Conservation (phyloP, 352 stramenopile species). For the Phytophthora cryptogea region DNA sequence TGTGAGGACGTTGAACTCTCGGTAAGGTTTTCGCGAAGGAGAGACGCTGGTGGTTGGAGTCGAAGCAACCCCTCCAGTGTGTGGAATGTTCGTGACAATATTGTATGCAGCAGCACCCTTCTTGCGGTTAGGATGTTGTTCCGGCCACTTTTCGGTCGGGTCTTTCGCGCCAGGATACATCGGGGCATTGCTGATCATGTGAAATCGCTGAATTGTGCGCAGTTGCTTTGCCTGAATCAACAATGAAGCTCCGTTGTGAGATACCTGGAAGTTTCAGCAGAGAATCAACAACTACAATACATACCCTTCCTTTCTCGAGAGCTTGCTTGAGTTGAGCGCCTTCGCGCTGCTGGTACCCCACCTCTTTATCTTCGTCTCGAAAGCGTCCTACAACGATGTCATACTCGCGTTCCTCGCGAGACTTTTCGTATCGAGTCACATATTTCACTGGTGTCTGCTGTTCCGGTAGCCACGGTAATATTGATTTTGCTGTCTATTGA, state of each 20-base stretch:
- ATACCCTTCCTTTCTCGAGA: constrained; percentile 50
- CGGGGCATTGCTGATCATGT: constrained; percentile 68
- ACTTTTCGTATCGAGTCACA: constrained; percentile 75
- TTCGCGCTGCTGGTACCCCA: constrained; percentile 37
- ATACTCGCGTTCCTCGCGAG: constrained; percentile 70
- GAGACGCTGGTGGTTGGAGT: constrained; percentile 13
- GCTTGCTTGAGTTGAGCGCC: constrained; percentile 34
- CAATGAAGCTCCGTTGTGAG: background rate
- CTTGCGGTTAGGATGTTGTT: constrained; percentile 38
- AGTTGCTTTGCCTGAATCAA: constrained; percentile 57
- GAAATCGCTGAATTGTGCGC: constrained; percentile 60
- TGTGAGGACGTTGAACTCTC: constrained; percentile 77
- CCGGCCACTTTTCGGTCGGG: constrained; percentile 41
- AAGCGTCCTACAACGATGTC: constrained; percentile 72
- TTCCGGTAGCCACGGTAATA: constrained; percentile 60
- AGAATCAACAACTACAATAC: background rate
- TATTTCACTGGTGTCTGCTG: constrained; percentile 60
- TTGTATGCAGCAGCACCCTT: constrained; percentile 55
- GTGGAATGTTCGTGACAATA: constrained; percentile 64
- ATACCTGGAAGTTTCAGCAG: background rate
- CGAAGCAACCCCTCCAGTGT: constrained; percentile 12
- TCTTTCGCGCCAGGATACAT: constrained; percentile 55
- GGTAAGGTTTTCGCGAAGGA: constrained; percentile 40
- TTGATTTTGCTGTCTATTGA: constrained; percentile 57
- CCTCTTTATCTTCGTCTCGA: constrained; percentile 59